Conservation (phyloP, 345 rosid genomes). For the Rubroshorea leprosula region DNA sequence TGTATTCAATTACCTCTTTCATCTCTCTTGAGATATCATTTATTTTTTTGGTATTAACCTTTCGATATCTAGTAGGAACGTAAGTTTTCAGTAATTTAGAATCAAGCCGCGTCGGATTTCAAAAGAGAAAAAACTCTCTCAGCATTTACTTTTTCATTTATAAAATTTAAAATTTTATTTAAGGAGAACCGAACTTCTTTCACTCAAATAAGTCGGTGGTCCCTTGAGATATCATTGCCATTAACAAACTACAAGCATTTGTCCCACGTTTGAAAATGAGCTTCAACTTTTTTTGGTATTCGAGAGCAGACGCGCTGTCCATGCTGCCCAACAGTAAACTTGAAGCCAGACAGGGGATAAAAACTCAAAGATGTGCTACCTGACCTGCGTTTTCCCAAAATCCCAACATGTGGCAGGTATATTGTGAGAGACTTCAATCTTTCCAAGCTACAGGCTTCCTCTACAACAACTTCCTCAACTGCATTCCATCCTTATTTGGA, state of each 20-base stretch:
- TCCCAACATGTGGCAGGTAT: constrained; percentile 11
- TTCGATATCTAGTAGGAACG: no score
- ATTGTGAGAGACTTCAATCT: background rate
- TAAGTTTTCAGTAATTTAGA: no score
- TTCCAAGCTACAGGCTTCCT: background rate
- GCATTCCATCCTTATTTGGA: constrained; percentile 15
- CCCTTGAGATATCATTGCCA: background rate
- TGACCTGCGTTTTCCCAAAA: background rate
- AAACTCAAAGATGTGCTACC: background rate
- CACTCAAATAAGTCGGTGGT: no score
- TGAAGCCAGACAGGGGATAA: background rate
- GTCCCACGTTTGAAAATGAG: background rate
- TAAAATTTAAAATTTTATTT: no score
- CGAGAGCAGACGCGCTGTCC: background rate
- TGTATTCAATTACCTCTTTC: background rate
- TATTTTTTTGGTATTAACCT: no score
- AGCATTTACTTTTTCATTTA: no score
- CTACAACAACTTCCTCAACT: background rate
- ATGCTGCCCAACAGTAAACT: background rate
- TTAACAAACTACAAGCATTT: background rate
- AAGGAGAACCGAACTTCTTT: no score
- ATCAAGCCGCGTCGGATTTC: no score
- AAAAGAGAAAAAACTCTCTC: no score
- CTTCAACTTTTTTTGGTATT: background rate
- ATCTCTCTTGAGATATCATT: background rate